These are phyloP conservation scores for Solanum chacoense DNA, from an alignment of 305 asterid species.

Conservation along the genomic window DNA sequence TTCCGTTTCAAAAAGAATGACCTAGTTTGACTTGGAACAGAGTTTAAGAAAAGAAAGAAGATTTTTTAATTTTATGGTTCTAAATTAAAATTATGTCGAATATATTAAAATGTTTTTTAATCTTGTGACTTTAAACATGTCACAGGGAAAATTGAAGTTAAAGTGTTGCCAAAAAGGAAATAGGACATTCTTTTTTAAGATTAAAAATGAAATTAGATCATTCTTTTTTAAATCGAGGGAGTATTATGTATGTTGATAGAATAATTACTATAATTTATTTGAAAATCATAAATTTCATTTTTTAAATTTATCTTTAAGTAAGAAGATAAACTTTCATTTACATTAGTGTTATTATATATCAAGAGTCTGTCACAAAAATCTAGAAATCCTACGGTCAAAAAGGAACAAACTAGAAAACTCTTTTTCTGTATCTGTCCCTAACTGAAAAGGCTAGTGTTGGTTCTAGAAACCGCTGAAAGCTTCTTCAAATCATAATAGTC, in stretches of 20 bases:
- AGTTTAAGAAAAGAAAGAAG: background rate
- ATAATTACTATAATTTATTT: background rate
- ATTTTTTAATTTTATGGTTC: background rate
- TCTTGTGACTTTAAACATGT: too few species aligned
- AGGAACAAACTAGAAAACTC: background rate
- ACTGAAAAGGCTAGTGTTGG: background rate
- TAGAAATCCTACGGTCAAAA: background rate
- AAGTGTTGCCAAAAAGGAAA: too few species aligned
- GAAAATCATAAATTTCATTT: background rate
- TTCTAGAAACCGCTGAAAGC: conserved; percentile 46
- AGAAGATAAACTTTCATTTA: background rate
- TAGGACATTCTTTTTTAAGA: rapidly evolving
- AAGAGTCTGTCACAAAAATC: background rate
- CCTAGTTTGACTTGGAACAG: background rate
- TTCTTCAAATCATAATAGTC: conserved; percentile 12
- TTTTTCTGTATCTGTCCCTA: background rate
- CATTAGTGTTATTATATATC: background rate
- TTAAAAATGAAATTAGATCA: rapidly evolving
- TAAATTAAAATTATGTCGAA: too few species aligned
- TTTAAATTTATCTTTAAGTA: background rate
- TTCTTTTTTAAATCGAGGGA: too few species aligned
- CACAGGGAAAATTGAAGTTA: rapidly evolving
- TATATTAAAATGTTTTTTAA: too few species aligned
- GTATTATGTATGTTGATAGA: too few species aligned
- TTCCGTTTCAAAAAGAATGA: too few species aligned